phyloP scores from a whole-genome alignment of 2,329 filamentous ascomycete genomes.

The Tolypocladium album region DNA sequence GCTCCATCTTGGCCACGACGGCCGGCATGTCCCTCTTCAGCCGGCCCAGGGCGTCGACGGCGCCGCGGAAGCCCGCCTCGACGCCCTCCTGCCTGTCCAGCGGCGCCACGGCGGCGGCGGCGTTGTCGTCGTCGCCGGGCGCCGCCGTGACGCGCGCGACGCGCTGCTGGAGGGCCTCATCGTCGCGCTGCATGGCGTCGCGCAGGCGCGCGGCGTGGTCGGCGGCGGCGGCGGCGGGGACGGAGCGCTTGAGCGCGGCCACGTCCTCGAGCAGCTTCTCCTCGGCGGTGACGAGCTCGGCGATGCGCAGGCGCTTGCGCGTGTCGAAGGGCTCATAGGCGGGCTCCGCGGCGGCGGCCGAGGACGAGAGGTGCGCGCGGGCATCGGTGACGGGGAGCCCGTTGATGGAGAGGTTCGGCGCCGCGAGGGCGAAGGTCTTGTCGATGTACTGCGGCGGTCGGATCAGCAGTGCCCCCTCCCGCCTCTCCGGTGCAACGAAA shows the following conservation, averaged over 20 bases:
- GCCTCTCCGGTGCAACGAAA: neutral
- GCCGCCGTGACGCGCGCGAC: constrained; percentile 8
- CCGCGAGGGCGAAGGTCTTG: constrained; percentile 46
- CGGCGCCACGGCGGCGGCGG: constrained; percentile 11
- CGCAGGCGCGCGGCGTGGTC: constrained; percentile 29
- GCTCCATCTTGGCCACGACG: constrained; percentile 53
- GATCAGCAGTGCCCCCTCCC: neutral
- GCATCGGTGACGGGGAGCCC: constrained; percentile 37
- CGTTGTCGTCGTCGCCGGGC: constrained; percentile 9
- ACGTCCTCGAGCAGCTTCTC: constrained; percentile 55
- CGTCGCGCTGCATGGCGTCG: constrained; percentile 33
- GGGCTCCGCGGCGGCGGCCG: constrained; percentile 5
- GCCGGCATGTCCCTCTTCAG: constrained; percentile 51
- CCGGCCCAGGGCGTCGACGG: constrained; percentile 38
- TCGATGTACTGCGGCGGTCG: constrained; percentile 43
- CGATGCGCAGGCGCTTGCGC: constrained; percentile 46
- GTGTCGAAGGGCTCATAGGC: constrained; percentile 51
- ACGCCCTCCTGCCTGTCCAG: constrained; percentile 33
- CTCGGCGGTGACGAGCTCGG: constrained; percentile 49
- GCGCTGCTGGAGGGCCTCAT: constrained; percentile 27
- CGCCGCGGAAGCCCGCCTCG: constrained; percentile 33
- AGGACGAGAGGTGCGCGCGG: constrained; percentile 4
- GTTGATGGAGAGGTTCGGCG: constrained; percentile 53
- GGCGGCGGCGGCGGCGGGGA: constrained; percentile 34
- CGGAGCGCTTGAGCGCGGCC: constrained; percentile 44